A percentile compares a stretch with the other conserved stretches of the same genome.
Conservation (phyloP, 163 green algal genomes). For the Scenedesmus sp. region DNA sequence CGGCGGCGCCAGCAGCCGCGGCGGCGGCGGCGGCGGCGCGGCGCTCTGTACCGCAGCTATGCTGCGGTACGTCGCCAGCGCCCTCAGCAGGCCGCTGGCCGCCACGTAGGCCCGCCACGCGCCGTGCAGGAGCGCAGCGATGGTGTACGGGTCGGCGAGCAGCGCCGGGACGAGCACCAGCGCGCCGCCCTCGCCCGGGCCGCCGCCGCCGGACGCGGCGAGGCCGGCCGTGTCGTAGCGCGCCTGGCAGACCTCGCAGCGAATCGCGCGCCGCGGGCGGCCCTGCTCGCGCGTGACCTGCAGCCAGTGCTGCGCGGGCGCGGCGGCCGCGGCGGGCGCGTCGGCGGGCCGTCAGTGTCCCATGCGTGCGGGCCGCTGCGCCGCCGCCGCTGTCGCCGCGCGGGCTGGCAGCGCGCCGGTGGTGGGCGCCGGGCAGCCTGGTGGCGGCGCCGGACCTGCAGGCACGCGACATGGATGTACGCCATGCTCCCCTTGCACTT, state of each 20-base stretch:
- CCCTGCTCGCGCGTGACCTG: slow-evolving; percentile 18
- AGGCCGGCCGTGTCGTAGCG: slow-evolving; percentile 13
- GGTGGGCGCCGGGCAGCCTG: too few species aligned
- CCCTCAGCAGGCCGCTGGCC: slow-evolving; percentile 5
- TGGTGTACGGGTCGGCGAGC: slow-evolving; percentile 10
- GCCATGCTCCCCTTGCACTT: slow-evolving; percentile 26
- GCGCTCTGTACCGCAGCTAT: slow-evolving; percentile 1
- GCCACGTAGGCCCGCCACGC: slow-evolving; percentile 20
- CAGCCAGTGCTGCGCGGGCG: slow-evolving; percentile 31
- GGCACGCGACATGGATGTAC: slow-evolving; percentile 40
- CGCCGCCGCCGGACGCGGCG: neutral
- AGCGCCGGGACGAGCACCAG: neutral
- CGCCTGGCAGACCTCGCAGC: slow-evolving; percentile 40
- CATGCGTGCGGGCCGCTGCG: neutral
- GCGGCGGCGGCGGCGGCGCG: slow-evolving; percentile 2
- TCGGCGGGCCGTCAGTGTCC: too few species aligned
- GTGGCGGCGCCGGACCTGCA: slow-evolving; percentile 6
- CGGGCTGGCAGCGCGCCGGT: too few species aligned
- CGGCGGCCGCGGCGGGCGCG: neutral
- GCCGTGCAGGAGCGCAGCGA: slow-evolving; percentile 31
- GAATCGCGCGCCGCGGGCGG: neutral
- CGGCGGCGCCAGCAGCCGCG: neutral
- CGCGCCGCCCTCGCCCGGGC: neutral
- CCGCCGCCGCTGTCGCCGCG: too few species aligned
- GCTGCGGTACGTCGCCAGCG: slow-evolving; percentile 19